phyloP scores from a whole-genome alignment of 164 flowering plant genomes.

The Sextonia rubra region DNA sequence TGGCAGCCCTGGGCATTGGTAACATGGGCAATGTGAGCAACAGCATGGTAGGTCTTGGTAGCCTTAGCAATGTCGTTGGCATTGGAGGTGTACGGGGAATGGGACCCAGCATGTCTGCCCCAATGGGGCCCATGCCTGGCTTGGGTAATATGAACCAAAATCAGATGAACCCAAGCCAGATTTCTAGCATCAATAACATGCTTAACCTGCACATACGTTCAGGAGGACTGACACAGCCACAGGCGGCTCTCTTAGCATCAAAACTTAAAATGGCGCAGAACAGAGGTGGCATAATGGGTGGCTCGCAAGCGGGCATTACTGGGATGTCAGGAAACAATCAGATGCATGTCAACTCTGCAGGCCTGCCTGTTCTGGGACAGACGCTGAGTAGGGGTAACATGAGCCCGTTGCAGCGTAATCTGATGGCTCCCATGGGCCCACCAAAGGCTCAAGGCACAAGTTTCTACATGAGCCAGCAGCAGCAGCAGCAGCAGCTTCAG shows the following conservation, averaged over 20 bases:
- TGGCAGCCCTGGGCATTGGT: conserved; percentile 55
- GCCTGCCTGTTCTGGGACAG: conserved; percentile 73
- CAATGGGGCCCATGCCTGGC: conserved; percentile 54
- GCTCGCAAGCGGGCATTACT: conserved; percentile 41
- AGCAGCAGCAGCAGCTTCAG: conserved; percentile 15
- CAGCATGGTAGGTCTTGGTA: conserved; percentile 62
- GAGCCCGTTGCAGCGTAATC: conserved; percentile 52
- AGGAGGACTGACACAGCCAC: conserved; percentile 22
- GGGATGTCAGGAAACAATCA: conserved; percentile 64
- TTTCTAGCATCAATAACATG: conserved; percentile 36
- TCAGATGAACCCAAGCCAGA: conserved; percentile 46
- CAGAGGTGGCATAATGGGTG: conserved; percentile 43
- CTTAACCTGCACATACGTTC: conserved; percentile 55
- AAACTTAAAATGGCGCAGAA: conserved; percentile 42
- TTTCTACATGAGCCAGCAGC: conserved; percentile 58
- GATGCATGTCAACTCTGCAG: conserved; percentile 55
- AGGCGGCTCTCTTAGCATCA: conserved; percentile 33
- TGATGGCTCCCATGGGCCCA: conserved; percentile 74
- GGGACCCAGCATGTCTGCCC: conserved; percentile 60
- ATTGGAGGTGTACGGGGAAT: conserved; percentile 64
- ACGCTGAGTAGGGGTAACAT: conserved; percentile 44
- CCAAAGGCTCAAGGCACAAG: conserved; percentile 68
- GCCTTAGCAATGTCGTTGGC: conserved; percentile 52
- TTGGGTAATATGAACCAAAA: conserved; percentile 60
- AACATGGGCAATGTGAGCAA: conserved; percentile 54